Evolutionary conservation across 1,284 basidiomycete species (phyloP).

Genomic region (Cutaneotrichosporon spelunceum): DNA sequence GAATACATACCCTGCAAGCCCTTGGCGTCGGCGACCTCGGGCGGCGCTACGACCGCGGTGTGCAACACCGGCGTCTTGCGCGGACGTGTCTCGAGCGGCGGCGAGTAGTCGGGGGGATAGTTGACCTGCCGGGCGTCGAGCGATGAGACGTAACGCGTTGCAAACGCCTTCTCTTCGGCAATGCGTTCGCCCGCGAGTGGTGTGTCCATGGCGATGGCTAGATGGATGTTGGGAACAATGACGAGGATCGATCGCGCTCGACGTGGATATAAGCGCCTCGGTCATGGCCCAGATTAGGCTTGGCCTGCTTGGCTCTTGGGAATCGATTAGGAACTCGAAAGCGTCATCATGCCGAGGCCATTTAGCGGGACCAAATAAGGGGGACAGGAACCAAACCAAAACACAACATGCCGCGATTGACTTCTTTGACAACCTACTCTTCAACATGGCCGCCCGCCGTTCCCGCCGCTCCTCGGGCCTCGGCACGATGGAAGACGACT

Average conservation of each 20-base stretch:
- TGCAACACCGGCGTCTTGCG: constrained; percentile 69
- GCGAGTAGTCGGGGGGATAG: constrained; percentile 71
- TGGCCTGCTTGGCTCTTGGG: not conserved
- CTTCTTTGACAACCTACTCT: not conserved
- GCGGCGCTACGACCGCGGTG: constrained; percentile 46
- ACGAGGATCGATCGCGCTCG: not conserved
- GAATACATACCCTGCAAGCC: constrained; percentile 29
- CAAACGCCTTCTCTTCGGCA: constrained; percentile 64
- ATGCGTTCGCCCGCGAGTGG: constrained; percentile 55
- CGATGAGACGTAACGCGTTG: constrained; percentile 67
- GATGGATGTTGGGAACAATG: not conserved
- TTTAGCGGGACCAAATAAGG: not conserved
- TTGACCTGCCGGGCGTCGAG: constrained; percentile 66
- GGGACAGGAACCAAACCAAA: not conserved
- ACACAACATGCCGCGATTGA: not conserved
- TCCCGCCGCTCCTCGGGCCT: constrained; percentile 9
- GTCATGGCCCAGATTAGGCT: not conserved
- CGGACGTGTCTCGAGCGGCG: constrained; percentile 66
- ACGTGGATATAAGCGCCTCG: not conserved
- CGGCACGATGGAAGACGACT: not conserved
- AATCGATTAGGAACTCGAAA: not conserved
- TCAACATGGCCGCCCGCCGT: constrained; percentile 6
- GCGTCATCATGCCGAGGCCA: not conserved
- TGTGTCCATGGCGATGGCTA: constrained; percentile 28
- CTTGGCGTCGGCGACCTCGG: constrained; percentile 39